Evolutionary conservation across 441 rosid genomes (phyloP), one percentile per base, ranked within the genome.

Genomic region (Jatropha multifida): DNA sequence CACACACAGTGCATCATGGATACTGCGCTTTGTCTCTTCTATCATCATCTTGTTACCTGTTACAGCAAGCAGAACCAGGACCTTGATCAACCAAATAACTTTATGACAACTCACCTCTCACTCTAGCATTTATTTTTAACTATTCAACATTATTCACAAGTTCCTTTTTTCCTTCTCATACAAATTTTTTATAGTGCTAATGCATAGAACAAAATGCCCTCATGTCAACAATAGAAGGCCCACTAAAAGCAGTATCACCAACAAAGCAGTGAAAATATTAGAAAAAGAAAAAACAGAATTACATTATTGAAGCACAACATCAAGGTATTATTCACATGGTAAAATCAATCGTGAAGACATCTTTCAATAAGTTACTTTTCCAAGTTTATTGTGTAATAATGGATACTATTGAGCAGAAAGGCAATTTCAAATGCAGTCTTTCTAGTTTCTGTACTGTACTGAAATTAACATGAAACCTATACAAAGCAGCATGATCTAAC

Each of bases 11-110:
- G 99, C 97, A 87, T 96, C 98, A 74, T 94, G 99, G 77, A 96
- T 83, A 78, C 98, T 96, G 42, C 98, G 97, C 83, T 96, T 96
- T 15, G 99, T 96, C 88, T 96, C 99, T 83, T 96, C 98, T 61
- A 96, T 88, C 85, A 96, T 90, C 98, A 96, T 94, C 80, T 94
- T 94, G 90, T 96, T 94, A 79, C 98, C 98, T 96, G 77, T 78
- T 65, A 62, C 74, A 85, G 72, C 72, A 83, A 68, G 27, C 73
- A 69, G 62, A 54, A 77, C 64, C 52, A 71, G 5, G 37, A 64
- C 48, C 32, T 54, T 23, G 38, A 79, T 64, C 55, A 64, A 74
- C 77, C 49, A 58, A 54, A 13, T 52, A 52, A 52, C 54, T 38
- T 17, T 55, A 26, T 20, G 37, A 64, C 20, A 44, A 13, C 49